Conservation (phyloP, 1,139 yeast genomes). For the Diutina mesorugosa region DNA sequence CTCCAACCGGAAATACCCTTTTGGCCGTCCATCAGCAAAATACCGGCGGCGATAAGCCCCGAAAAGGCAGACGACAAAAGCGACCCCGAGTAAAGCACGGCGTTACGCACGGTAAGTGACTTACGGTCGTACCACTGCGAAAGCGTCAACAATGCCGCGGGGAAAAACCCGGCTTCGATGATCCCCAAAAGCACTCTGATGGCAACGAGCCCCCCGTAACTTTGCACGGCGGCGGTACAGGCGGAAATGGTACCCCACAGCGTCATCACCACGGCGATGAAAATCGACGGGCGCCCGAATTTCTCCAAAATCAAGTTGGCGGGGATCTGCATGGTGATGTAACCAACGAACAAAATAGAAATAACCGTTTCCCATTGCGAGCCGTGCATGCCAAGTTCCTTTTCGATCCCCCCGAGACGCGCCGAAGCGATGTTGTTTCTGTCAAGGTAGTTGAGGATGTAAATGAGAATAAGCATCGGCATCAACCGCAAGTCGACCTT, state of each 20-base stretch:
- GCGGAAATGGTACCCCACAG: slow-evolving; percentile 41
- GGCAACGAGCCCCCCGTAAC: slow-evolving; percentile 29
- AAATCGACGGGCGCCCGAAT: slow-evolving; percentile 36
- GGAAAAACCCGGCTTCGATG: slow-evolving; percentile 47
- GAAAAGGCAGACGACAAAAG: slow-evolving; percentile 74
- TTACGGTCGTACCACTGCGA: slow-evolving; percentile 37
- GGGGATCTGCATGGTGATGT: slow-evolving; percentile 48
- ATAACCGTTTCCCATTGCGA: slow-evolving; percentile 42
- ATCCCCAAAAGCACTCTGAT: slow-evolving; percentile 41
- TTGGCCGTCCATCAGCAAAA: slow-evolving; percentile 29
- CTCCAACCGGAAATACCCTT: slow-evolving; percentile 30
- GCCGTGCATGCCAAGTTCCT: slow-evolving; percentile 35
- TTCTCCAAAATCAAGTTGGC: slow-evolving; percentile 36
- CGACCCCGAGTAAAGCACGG: slow-evolving; percentile 51
- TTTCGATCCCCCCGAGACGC: slow-evolving; percentile 41
- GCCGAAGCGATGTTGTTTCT: slow-evolving; percentile 53
- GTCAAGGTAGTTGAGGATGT: slow-evolving; percentile 43
- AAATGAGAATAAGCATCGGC: slow-evolving; percentile 42
- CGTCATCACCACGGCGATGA: slow-evolving; percentile 37
- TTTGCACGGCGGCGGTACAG: slow-evolving; percentile 22
- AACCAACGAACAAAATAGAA: slow-evolving; percentile 48
- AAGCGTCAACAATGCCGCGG: slow-evolving; percentile 35
- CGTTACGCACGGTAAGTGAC: slow-evolving; percentile 39
- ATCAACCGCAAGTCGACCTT: slow-evolving; percentile 41
- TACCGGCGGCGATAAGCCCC: slow-evolving; percentile 60